Evolutionary conservation across 1,139 yeast species (phyloP).

Genomic region (Geotrichum candidum): DNA sequence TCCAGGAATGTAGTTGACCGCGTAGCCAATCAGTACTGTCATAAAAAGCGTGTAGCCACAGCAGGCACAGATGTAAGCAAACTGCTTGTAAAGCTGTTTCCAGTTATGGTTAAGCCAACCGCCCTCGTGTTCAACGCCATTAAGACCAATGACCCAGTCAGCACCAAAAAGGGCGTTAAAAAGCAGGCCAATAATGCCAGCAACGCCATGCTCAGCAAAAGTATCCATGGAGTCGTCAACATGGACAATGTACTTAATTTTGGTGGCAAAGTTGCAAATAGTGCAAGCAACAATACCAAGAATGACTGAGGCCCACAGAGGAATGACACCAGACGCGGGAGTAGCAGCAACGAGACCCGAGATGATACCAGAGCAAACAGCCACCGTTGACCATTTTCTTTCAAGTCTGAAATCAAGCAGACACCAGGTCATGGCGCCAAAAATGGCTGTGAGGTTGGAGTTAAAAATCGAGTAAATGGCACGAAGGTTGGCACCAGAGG

Average conservation of each 20-base stretch:
- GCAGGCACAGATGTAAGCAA: conserved; percentile 74
- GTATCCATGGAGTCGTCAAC: conserved; percentile 94
- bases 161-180: conserved; percentile 88
- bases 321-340: conserved; percentile 86
- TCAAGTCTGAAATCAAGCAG: conserved; percentile 81
- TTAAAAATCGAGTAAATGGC: conserved; percentile 85
- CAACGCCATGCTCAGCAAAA: conserved; percentile 96
- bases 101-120: conserved; percentile 92
- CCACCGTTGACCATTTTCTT: conserved; percentile 90
- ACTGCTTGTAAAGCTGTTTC: conserved; percentile 84
- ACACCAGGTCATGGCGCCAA: conserved; percentile 93
- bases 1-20: conserved; percentile 75
- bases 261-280: conserved; percentile 85
- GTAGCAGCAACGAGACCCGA: conserved; percentile 96
- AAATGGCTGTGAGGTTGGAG: conserved; percentile 81
- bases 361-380: conserved; percentile 89
- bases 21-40: conserved; percentile 70
- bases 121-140: conserved; percentile 72
- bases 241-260: conserved; percentile 68
- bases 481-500: conserved; percentile 57
- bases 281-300: conserved; percentile 77
- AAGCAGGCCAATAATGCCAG: conserved; percentile 82
- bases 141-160: conserved; percentile 83
- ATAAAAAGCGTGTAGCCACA: conserved; percentile 71
- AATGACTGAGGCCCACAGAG: conserved; percentile 85